Percentiles rank a stretch among this genome's conserved stretches.
These are phyloP conservation scores for Mycena venus DNA, from an alignment of 768 basidiomycete species.

Conservation along the genomic window DNA sequence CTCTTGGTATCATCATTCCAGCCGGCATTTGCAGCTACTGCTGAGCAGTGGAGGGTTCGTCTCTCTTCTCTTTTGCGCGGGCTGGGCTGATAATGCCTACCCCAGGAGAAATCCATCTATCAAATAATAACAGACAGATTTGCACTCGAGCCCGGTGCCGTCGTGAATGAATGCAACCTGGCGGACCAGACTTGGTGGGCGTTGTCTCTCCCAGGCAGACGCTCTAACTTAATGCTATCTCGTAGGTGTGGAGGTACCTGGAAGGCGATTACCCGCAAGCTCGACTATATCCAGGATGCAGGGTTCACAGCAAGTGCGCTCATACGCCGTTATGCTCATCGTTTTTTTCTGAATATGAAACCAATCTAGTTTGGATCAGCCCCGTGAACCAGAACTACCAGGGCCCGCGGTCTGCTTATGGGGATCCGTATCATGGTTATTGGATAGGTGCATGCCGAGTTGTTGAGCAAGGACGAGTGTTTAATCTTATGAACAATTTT, in stretches of 20 bases:
- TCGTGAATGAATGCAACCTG: conserved; percentile 68
- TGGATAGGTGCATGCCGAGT: no score
- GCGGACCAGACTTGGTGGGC: conserved; percentile 79
- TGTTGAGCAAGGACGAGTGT: no score
- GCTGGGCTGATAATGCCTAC: neutral
- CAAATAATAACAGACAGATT: conserved; percentile 83
- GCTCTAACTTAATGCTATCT: no score
- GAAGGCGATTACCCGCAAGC: conserved; percentile 73
- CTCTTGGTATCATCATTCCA: conserved; percentile 39
- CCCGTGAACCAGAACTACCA: conserved; percentile 86
- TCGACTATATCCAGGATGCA: conserved; percentile 89
- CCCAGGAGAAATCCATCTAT: no score
- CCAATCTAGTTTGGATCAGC: conserved; percentile 79
- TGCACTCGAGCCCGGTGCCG: conserved; percentile 71
- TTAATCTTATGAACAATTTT: no score
- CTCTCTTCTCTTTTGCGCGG: neutral
- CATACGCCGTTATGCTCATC: neutral
- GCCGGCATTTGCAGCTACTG: conserved; percentile 67
- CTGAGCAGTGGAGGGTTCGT: conserved; percentile 79
- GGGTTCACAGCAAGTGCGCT: conserved; percentile 80
- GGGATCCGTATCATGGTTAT: conserved; percentile 90
- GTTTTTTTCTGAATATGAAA: neutral
- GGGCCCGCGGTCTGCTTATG: conserved; percentile 78
- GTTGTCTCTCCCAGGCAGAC: no score
- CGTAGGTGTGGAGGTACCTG: no score